Conservation (phyloP, 1,284 basidiomycete species). For the Marasmius oreades region DNA sequence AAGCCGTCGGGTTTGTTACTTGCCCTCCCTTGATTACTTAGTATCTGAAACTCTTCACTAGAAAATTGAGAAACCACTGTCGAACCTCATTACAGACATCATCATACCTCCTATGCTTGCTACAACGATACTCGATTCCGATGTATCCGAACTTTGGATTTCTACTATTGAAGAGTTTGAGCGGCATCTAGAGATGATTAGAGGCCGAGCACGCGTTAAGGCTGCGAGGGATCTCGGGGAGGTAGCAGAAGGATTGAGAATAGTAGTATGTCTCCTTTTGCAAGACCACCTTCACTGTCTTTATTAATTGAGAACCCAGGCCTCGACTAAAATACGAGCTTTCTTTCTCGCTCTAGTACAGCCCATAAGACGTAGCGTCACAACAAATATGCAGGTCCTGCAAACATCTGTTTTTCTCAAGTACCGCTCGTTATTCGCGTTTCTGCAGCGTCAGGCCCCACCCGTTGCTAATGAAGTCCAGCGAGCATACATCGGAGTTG, state of each 20-base stretch:
- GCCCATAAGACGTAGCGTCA: conserved; percentile 80
- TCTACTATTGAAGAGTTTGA: conserved; percentile 79
- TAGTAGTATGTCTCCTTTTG: conserved; percentile 56
- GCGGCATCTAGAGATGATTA: conserved; percentile 63
- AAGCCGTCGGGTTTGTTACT: conserved; percentile 68
- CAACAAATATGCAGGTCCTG: conserved; percentile 90
- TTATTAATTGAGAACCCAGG: conserved; percentile 45
- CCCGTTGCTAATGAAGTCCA: conserved; percentile 88
- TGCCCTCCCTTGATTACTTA: conserved; percentile 5
- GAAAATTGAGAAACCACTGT: conserved; percentile 87
- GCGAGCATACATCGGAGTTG: conserved; percentile 80
- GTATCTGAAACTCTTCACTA: conserved; percentile 27
- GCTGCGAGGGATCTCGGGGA: conserved; percentile 81
- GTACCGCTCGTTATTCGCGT: conserved; percentile 80
- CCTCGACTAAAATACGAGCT: conserved; percentile 82
- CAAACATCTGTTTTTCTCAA: conserved; percentile 89
- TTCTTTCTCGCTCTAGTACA: conserved; percentile 85
- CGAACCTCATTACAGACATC: conserved; percentile 76
- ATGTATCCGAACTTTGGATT: conserved; percentile 84
- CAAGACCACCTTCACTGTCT: background rate
- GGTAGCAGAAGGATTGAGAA: conserved; percentile 80
- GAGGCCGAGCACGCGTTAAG: conserved; percentile 74
- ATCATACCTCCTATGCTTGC: conserved; percentile 82
- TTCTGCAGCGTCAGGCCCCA: conserved; percentile 81
- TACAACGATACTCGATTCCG: conserved; percentile 78